Evolutionary conservation across 805 yeast genomes (phyloP), one percentile per base, ranked within the genome.

Genomic region (Cyberlindnera suaveolens): DNA sequence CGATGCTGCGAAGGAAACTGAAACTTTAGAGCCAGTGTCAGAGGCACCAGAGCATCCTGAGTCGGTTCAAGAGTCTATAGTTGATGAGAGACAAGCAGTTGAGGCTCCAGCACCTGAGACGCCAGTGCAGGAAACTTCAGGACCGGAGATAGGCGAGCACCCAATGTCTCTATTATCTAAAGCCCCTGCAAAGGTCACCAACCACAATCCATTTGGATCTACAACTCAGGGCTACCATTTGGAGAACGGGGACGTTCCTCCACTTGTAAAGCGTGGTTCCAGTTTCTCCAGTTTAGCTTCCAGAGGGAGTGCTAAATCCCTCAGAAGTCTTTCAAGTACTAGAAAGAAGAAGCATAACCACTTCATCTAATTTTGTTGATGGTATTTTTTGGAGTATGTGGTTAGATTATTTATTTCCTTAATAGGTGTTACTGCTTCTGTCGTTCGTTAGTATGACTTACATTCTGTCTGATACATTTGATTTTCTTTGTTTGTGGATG

Each of bases 321-420:
- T 8, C 3, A 38, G 45, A 36, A 46, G 50, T 16, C 17, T 27
- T 5, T 35, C 31, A 6, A 44, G 41, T 18, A 29, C 46, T 2
- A 45, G 36, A 29, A 53, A 38, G 27, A 51, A 41, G 35, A 55
- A 41, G 38, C 62, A 58, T 41, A 52, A 56, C 34, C 62, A 58
- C 41, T 38, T 57, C 23, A 23, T 20, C 10, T 31, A 16, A 29
- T 29, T 2, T 7, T n/a, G 15, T 37, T 7, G 11, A 18, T 18
- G 14, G 18, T 17, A 33, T 32, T 15, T 33, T 11, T 17, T 15
- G 14, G 18, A 11, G 18, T 33, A 33, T 17, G n/a, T 18, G 11
- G 30, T 23, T 32, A 38, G 3, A 31, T 32, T 31, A 18, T 32
- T 10, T 23, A 16, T n/a, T 31, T 13, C 13, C 13, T 4, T 29